Percentiles rank a stretch among this genome's conserved stretches.
These are phyloP conservation scores for Trichoderma sp. DNA, from an alignment of 2,329 filamentous ascomycete species.

Conservation along the genomic window DNA sequence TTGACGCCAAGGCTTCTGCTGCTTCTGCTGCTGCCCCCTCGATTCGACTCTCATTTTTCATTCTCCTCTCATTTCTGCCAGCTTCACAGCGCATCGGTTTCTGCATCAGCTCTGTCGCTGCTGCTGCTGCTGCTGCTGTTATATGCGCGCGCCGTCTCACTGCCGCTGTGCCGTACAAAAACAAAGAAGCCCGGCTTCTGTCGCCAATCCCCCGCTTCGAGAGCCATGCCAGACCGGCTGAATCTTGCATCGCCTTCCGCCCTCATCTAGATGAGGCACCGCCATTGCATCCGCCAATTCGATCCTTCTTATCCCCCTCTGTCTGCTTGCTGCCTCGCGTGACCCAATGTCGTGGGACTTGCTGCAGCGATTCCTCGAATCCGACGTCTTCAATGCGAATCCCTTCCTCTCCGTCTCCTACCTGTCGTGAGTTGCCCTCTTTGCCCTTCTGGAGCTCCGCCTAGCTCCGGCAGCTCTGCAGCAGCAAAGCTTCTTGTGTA, in stretches of 20 bases:
- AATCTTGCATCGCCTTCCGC: conserved; percentile 19
- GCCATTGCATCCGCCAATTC: conserved; percentile 12
- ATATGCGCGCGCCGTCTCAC: background rate
- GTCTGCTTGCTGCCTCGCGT: conserved; percentile 27
- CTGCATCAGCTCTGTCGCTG: background rate
- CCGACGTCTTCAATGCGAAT: conserved; percentile 89
- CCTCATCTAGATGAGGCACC: conserved; percentile 26
- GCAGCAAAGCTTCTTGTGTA: conserved; percentile 27
- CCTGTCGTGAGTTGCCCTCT: conserved; percentile 64
- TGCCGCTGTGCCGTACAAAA: too few species aligned
- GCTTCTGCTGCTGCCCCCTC: background rate
- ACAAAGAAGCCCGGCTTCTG: background rate
- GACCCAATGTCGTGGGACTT: conserved; percentile 75
- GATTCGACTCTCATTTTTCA: background rate
- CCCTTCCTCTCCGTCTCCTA: conserved; percentile 86
- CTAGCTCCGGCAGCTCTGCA: background rate
- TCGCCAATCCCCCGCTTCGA: conserved; percentile 5
- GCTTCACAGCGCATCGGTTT: background rate
- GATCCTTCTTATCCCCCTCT: conserved; percentile 20
- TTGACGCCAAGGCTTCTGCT: conserved; percentile 8
- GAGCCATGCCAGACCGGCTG: conserved; percentile 26
- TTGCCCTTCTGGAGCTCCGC: background rate
- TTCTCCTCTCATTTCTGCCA: background rate
- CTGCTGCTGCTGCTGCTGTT: background rate
- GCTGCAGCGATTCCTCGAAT: conserved; percentile 86